Evolutionary conservation across 306 rosid genomes (phyloP), one percentile per base, ranked within the genome.

Genomic region (Boehmeria nivea): DNA sequence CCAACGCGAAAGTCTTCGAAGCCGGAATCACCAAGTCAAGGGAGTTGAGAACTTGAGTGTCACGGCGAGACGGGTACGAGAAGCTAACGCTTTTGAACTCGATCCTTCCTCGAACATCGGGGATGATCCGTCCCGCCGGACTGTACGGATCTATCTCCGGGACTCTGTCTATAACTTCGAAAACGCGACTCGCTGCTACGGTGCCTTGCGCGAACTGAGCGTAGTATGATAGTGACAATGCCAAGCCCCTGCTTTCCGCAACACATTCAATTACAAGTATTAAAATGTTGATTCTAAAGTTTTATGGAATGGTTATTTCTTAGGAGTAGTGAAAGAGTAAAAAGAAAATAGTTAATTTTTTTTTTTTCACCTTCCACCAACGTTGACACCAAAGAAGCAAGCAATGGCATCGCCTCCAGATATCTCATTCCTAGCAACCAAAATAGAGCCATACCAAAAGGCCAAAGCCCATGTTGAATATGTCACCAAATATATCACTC

Each of bases 381-480:
- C 71, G 68, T 82, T 90, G 69, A 90, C 94, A 17, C 83, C 98
- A 47, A 90, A 87, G 83, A 87, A 87, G 64, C 94, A 90, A 76
- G 94, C 95, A 59, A 84, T 84, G 54, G 98, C 95, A 23, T 61
- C 80, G 24, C 95, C 94, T 24, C 98, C 98, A 25, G 34, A 46
- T 63, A 84, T 73, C 76, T 90, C 82, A 23, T 64, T 58, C 48
- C 10, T 65, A 22, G 79, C 26, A 59, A 87, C 83, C 72, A 90
- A 76, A 57, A 80, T 42, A 39, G 79, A 63, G 25, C 95, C 91
- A 55, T 86, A 90, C 94, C 89, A 90, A 68, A 90, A 90, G 59
- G 94, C 95, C 75, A 87, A 75, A 3, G 98, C 98, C 94, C 95
- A 84, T 21, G 91, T 90, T 56, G 95, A 74, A 69, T 87, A 90